Base-by-base conservation (phyloP, 169 alveolate genomes). In the Plasmodium chabaudi region DNA sequence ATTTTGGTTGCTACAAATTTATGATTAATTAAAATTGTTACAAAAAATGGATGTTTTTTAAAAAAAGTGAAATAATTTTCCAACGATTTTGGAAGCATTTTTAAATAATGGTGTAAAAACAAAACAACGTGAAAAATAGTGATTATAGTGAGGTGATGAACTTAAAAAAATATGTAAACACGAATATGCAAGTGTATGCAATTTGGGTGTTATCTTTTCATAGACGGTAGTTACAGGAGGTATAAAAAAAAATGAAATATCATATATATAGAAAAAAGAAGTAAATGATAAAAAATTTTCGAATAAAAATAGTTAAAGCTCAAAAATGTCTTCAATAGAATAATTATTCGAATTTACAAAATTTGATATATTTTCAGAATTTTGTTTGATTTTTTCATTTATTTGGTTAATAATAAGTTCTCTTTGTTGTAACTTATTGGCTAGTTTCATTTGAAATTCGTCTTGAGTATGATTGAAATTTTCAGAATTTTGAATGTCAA, bases 311-410 rank as follows among this genome's bases (percentile, higher is more conserved):
- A 67, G 10, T 55, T 79, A 79, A 53, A 79, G 46, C 44, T 79
- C 89, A 60, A 79, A 79, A 60, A 79, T 27, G 60, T 79, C 89
- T 19, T 79, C 82, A 27, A 79, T n/a, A 4, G 89, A 55, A 67
- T 79, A 79, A 15, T 67, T 65, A 27, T 65, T 65, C 9, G n/a
- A 13, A 71, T 79, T 65, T n/a, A 25, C 15, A 79, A 44, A 79
- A 61, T 27, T 79, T 10, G 51, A 61, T 59, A 64, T 34, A 15
- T 63, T 61, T 27, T 34, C 27, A 60, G 46, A 27, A 25, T 67
- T 79, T 56, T 51, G 55, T 79, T 79, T 79, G 12, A 79, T 79
- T 59, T 51, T 68, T 21, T 79, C 84, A 79, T 79, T 79, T 65
- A 79, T 79, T 79, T 79, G 27, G 60, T 79, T 67, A 19, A 79